Conservation (phyloP, 306 rosid genomes). For the Begonia fuchsioides region DNA sequence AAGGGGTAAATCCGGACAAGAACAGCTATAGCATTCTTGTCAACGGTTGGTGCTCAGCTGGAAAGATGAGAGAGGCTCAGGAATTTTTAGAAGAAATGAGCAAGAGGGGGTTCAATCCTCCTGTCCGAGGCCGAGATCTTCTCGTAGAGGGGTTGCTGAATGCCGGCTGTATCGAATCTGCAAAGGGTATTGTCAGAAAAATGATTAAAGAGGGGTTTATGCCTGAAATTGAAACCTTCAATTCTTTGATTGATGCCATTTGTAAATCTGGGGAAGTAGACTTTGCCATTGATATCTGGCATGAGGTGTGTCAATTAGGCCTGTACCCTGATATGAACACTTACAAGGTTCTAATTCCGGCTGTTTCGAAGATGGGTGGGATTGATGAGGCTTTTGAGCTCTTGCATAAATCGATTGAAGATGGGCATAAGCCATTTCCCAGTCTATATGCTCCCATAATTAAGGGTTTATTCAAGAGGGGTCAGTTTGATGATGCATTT, state of each 20-base stretch:
- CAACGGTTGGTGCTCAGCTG: constrained; percentile 89
- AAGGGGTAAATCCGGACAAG: constrained; percentile 42
- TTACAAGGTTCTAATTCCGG: constrained; percentile 61
- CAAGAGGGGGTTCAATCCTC: constrained; percentile 63
- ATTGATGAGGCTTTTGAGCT: constrained; percentile 62
- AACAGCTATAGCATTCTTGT: constrained; percentile 50
- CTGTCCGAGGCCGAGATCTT: constrained; percentile 77
- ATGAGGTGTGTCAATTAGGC: constrained; percentile 43
- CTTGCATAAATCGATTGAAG: constrained; percentile 48
- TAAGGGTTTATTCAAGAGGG: constrained; percentile 66
- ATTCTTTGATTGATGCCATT: constrained; percentile 35
- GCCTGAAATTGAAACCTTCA: constrained; percentile 65
- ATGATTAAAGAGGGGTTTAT: constrained; percentile 49
- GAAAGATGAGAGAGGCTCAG: no score
- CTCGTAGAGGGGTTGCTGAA: constrained; percentile 68
- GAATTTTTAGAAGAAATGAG: constrained; percentile 68
- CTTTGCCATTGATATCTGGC: constrained; percentile 42
- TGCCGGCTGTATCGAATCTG: constrained; percentile 62
- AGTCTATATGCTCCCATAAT: constrained; percentile 65
- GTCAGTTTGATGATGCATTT: constrained; percentile 80
- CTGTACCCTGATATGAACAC: constrained; percentile 59
- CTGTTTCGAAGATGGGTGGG: constrained; percentile 38
- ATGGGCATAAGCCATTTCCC: constrained; percentile 64
- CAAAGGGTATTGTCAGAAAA: constrained; percentile 57
- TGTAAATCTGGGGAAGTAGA: constrained; percentile 48